Conservation (phyloP, 2,329 filamentous ascomycete species). For the Neoascochyta sp. region DNA sequence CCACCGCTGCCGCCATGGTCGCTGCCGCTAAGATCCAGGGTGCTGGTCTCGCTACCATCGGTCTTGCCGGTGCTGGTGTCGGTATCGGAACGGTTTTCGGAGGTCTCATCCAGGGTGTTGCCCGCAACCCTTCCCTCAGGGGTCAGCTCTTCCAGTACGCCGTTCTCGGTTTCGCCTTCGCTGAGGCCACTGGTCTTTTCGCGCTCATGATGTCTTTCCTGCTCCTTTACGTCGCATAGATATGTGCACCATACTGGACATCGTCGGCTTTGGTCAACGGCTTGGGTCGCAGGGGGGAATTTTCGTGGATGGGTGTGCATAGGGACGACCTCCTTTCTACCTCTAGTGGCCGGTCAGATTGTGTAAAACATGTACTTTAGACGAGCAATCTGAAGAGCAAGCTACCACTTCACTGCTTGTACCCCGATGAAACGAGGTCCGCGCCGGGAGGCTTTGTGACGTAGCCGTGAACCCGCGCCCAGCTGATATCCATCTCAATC, state of each 20-base stretch:
- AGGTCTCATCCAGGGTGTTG: slow-evolving; percentile 81
- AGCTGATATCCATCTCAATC: slow-evolving; percentile 25
- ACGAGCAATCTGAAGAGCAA: slow-evolving; percentile 43
- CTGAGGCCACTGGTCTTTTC: slow-evolving; percentile 75
- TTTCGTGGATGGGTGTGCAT: slow-evolving; percentile 41
- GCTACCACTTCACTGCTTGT: slow-evolving; percentile 37
- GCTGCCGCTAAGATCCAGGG: slow-evolving; percentile 44
- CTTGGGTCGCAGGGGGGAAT: slow-evolving; percentile 37
- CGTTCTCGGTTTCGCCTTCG: slow-evolving; percentile 94
- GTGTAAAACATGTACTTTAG: slow-evolving; percentile 45
- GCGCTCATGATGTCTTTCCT: slow-evolving; percentile 51
- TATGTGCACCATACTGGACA: slow-evolving; percentile 33
- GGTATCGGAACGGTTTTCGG: slow-evolving; percentile 95
- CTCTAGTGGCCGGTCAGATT: slow-evolving; percentile 42
- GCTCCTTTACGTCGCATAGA: slow-evolving; percentile 43
- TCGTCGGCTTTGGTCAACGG: slow-evolving; percentile 29
- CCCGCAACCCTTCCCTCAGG: slow-evolving; percentile 91
- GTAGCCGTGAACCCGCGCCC: no score
- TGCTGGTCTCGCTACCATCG: slow-evolving; percentile 67
- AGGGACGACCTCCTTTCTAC: slow-evolving; percentile 37
- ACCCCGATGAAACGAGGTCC: slow-evolving; percentile 25
- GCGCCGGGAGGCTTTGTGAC: no score
- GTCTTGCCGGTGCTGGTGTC: slow-evolving; percentile 89
- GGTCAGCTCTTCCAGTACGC: slow-evolving; percentile 95
- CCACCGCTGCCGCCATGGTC: slow-evolving; percentile 42